These are phyloP conservation scores for Sclerotinia spermophila DNA, from an alignment of 2,329 filamentous ascomycete species.

Conservation along the genomic window DNA sequence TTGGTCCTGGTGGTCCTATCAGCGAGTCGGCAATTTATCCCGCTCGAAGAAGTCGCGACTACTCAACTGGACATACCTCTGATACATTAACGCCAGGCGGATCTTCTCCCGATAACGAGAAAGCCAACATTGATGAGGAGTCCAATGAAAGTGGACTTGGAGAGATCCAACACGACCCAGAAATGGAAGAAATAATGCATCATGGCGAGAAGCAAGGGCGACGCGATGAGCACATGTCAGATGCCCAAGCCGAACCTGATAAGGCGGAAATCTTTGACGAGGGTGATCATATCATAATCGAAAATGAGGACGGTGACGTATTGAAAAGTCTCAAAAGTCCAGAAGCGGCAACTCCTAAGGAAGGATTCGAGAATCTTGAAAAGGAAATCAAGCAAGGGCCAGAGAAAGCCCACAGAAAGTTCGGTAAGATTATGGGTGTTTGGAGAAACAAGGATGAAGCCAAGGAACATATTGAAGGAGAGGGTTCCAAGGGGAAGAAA, in stretches of 20 bases:
- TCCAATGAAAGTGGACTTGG: constrained; percentile 34
- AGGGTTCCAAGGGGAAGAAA: constrained; percentile 35
- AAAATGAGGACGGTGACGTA: constrained; percentile 85
- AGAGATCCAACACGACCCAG: constrained; percentile 37
- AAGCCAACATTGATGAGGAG: constrained; percentile 35
- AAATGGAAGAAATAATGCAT: constrained; percentile 37
- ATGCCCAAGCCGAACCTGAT: constrained; percentile 34
- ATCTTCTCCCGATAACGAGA: constrained; percentile 31
- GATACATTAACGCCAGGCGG: constrained; percentile 35
- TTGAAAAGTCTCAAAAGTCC: constrained; percentile 56
- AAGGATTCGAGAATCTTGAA: constrained; percentile 42
- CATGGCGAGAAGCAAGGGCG: constrained; percentile 37
- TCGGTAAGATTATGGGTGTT: constrained; percentile 35
- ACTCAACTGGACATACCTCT: constrained; percentile 31
- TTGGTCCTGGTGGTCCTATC: constrained; percentile 80
- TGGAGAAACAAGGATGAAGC: constrained; percentile 40
- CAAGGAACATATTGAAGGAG: constrained; percentile 35
- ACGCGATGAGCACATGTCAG: constrained; percentile 33
- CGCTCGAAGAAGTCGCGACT: constrained; percentile 35
- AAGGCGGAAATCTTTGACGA: constrained; percentile 73
- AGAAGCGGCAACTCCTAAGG: constrained; percentile 13
- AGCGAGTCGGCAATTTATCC: constrained; percentile 87
- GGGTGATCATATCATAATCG: constrained; percentile 73
- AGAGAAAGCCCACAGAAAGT: constrained; percentile 24
- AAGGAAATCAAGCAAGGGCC: constrained; percentile 38